Evolutionary conservation across 257 asterid genomes (phyloP).

Genomic region (Primulina huaijiensis): DNA sequence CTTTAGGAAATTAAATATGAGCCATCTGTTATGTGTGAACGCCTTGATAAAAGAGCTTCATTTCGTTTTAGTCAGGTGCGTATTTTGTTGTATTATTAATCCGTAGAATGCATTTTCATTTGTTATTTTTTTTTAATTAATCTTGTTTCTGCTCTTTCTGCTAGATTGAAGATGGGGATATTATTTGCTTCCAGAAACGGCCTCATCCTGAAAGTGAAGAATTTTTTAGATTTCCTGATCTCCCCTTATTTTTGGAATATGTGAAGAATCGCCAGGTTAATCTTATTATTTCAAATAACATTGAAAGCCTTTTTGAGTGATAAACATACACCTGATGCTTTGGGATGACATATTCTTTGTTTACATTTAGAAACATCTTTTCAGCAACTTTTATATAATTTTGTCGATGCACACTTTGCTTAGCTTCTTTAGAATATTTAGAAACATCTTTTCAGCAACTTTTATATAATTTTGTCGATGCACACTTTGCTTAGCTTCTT

Average conservation of each 20-base stretch:
- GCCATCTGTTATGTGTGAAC: constrained; percentile 77
- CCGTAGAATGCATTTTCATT: constrained; percentile 2
- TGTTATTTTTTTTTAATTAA: neutral
- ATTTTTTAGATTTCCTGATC: constrained; percentile 57
- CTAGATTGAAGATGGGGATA: constrained; percentile 86
- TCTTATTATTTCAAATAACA: neutral
- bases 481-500: neutral
- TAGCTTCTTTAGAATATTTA: neutral
- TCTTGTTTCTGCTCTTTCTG: constrained; percentile 24
- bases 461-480: neutral
- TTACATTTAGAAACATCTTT: neutral
- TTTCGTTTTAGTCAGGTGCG: constrained; percentile 63
- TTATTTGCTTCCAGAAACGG: constrained; percentile 67
- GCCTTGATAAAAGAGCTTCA: constrained; percentile 50
- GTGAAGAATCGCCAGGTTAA: constrained; percentile 76
- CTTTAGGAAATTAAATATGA: constrained; percentile 76
- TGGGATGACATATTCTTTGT: too few relatives aligned
- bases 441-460: neutral
- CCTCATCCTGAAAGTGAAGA: constrained; percentile 44
- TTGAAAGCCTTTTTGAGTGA: neutral
- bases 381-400: neutral
- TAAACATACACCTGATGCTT: too few relatives aligned
- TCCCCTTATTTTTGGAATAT: constrained; percentile 68
- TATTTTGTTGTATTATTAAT: neutral
- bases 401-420: neutral